Evolutionary conservation across 2,329 filamentous ascomycete genomes (phyloP).

Genomic region (Claviceps cyperi): DNA sequence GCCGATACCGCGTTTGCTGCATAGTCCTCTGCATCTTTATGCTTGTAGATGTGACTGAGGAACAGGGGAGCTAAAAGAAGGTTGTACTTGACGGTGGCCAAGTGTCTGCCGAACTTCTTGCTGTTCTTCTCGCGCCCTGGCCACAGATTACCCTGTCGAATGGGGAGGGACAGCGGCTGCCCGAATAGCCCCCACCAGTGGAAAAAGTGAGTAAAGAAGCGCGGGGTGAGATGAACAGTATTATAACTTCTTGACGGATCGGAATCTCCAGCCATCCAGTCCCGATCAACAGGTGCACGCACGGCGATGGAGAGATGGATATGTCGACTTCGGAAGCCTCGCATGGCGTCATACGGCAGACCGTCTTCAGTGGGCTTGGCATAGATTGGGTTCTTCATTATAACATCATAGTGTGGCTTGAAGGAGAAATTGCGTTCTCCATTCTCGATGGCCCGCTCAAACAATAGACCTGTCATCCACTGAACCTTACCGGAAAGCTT

Average conservation of each 20-base stretch:
- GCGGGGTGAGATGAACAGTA: slow-evolving; percentile 81
- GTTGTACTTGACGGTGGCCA: slow-evolving; percentile 98
- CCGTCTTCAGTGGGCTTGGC: slow-evolving; percentile 44
- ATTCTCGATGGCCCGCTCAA: slow-evolving; percentile 66
- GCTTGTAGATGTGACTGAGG: slow-evolving; percentile 94
- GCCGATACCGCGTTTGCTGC: slow-evolving; percentile 65
- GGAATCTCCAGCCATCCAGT: slow-evolving; percentile 66
- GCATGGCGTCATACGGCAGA: slow-evolving; percentile 74
- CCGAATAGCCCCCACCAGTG: slow-evolving; percentile 96
- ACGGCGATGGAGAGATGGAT: slow-evolving; percentile 93
- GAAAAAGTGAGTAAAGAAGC: slow-evolving; percentile 98
- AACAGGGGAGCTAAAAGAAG: slow-evolving; percentile 83
- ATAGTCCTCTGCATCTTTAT: slow-evolving; percentile 87
- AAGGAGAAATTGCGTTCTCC: slow-evolving; percentile 74
- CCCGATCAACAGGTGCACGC: slow-evolving; percentile 69
- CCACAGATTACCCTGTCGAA: slow-evolving; percentile 84
- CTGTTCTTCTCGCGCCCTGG: slow-evolving; percentile 88
- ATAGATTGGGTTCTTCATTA: slow-evolving; percentile 67
- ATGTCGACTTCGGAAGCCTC: slow-evolving; percentile 89
- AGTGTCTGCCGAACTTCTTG: slow-evolving; percentile 93
- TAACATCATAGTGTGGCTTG: slow-evolving; percentile 80
- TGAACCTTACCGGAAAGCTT: slow-evolving; percentile 93
- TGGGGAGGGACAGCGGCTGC: slow-evolving; percentile 83
- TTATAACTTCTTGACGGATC: slow-evolving; percentile 86
- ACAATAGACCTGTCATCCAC: slow-evolving; percentile 82